Percentiles rank a stretch among this genome's conserved stretches.
These are phyloP conservation scores for Pseudomassariella vexata DNA, from an alignment of 2,329 filamentous ascomycete species.

Conservation along the genomic window DNA sequence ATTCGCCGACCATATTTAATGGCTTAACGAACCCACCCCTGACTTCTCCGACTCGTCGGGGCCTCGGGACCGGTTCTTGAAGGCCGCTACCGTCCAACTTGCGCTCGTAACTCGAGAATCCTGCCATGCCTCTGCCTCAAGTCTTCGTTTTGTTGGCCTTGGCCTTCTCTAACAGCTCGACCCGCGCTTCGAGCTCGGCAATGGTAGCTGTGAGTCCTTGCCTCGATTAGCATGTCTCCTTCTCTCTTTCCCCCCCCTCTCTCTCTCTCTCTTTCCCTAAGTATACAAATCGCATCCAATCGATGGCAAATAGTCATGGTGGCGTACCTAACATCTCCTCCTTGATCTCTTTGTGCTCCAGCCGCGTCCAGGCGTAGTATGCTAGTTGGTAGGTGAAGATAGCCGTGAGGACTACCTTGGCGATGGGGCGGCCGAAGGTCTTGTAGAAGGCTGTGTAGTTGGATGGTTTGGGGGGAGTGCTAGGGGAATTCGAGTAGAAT, in stretches of 20 bases:
- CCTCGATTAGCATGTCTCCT: too few relatives aligned
- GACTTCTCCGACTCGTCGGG: too few relatives aligned
- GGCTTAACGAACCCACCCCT: too few relatives aligned
- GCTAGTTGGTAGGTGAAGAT: constrained; percentile 73
- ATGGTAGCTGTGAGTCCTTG: constrained; percentile 5
- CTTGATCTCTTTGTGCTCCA: constrained; percentile 67
- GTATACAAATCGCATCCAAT: too few relatives aligned
- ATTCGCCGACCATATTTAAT: too few relatives aligned
- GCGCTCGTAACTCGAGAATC: too few relatives aligned
- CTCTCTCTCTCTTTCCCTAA: background rate
- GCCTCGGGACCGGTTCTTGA: too few relatives aligned
- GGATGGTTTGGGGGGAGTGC: too few relatives aligned
- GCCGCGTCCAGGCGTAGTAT: constrained; percentile 69
- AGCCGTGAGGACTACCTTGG: constrained; percentile 69
- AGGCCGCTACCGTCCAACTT: too few relatives aligned
- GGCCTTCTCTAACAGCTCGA: constrained; percentile 3
- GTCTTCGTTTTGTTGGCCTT: constrained; percentile 2
- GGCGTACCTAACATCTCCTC: constrained; percentile 49
- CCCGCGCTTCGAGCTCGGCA: constrained; percentile 5
- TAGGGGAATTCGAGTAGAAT: too few relatives aligned
- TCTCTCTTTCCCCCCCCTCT: background rate
- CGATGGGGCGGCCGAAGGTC: constrained; percentile 65
- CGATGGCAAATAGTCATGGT: too few relatives aligned
- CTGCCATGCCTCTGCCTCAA: too few relatives aligned
- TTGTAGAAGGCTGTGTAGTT: constrained; percentile 64